These are phyloP conservation scores for Paraglomus occultum DNA, from an alignment of 192 early-diverging fungal species.

Conservation along the genomic window DNA sequence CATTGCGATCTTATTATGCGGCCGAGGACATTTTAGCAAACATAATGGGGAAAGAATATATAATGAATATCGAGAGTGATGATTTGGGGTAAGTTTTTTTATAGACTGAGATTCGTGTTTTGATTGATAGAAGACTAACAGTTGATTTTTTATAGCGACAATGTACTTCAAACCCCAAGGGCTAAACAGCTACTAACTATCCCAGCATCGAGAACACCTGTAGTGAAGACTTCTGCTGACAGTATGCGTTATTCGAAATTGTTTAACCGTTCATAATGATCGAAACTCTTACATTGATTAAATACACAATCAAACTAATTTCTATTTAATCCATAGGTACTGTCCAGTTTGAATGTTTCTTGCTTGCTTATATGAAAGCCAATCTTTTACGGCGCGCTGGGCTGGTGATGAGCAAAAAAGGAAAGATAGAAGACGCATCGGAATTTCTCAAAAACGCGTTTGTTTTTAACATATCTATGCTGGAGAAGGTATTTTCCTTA, in stretches of 20 bases:
- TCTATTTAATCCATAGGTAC: not conserved
- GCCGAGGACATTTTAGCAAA: slow-evolving; percentile 49
- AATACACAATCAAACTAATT: not conserved
- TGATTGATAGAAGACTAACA: no score
- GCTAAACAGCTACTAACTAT: slow-evolving; percentile 37
- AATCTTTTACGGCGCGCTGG: slow-evolving; percentile 42
- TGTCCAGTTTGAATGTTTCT: slow-evolving; percentile 39
- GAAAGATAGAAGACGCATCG: slow-evolving; percentile 40
- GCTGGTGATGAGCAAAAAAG: slow-evolving; percentile 38
- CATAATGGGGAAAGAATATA: slow-evolving; percentile 53
- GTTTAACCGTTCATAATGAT: not conserved
- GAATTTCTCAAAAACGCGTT: slow-evolving; percentile 28
- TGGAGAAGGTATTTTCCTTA: slow-evolving; percentile 34
- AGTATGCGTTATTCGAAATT: slow-evolving; percentile 6
- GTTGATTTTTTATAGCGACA: slow-evolving; percentile 15
- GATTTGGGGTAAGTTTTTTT: slow-evolving; percentile 37
- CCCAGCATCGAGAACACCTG: not conserved
- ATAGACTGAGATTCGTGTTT: not conserved
- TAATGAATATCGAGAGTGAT: slow-evolving; percentile 49
- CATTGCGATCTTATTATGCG: slow-evolving; percentile 46
- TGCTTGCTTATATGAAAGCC: slow-evolving; percentile 44
- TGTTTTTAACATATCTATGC: slow-evolving; percentile 32
- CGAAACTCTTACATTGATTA: not conserved
- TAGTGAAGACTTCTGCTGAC: not conserved
- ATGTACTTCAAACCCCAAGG: slow-evolving; percentile 51